Percentiles rank a stretch among this genome's conserved stretches.
phyloP scores from a whole-genome alignment of 2,329 filamentous ascomycete genomes.

The Scopulariopsis brevicaulis region DNA sequence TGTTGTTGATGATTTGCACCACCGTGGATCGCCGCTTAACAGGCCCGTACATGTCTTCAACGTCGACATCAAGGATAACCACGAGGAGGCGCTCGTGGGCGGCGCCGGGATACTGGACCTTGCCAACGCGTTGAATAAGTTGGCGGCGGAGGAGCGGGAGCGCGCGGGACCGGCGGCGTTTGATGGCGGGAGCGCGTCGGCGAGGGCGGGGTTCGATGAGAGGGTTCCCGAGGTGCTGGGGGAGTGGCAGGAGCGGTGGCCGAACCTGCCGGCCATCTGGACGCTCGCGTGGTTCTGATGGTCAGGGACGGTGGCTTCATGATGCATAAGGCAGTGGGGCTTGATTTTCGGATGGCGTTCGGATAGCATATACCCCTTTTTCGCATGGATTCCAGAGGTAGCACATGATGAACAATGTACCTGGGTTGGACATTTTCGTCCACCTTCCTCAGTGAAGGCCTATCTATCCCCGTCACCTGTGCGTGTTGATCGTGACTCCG shows the following conservation, averaged over 20 bases:
- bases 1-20: conserved; percentile 85
- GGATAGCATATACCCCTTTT: neutral
- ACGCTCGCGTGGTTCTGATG: conserved; percentile 84
- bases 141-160: conserved; percentile 66
- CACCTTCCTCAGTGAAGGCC: neutral
- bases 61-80: conserved; percentile 96
- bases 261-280: conserved; percentile 83
- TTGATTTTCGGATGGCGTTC: neutral
- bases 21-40: conserved; percentile 76
- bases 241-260: conserved; percentile 92
- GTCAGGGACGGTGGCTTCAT: neutral
- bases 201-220: conserved; percentile 76
- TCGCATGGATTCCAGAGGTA: neutral
- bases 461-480: neutral
- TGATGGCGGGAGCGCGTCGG: conserved; percentile 55
- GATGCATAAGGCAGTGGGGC: neutral
- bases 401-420: neutral
- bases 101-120: conserved; percentile 88
- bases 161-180: conserved; percentile 53
- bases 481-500: too few relatives aligned
- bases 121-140: conserved; percentile 72
- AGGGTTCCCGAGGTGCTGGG: conserved; percentile 84
- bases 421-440: neutral
- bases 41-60: conserved; percentile 96
- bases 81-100: conserved; percentile 87